These are phyloP conservation scores for Phytomonas francai DNA, from an alignment of 208 protist genomes.

Conservation along the genomic window DNA sequence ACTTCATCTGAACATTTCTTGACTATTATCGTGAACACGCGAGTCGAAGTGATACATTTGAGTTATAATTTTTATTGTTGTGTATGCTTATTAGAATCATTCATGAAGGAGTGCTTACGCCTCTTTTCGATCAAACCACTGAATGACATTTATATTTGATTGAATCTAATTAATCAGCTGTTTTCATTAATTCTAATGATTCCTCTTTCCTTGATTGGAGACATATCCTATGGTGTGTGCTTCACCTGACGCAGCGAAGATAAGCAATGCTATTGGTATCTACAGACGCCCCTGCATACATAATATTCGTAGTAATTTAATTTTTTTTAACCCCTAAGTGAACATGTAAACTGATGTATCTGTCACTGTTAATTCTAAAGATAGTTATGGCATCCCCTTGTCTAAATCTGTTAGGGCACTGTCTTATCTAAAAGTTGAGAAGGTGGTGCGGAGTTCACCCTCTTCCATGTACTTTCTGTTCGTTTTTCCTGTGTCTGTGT, in stretches of 20 bases:
- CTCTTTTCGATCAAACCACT: not conserved
- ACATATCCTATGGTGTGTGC: not conserved
- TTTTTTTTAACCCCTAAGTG: not conserved
- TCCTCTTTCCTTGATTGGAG: not conserved
- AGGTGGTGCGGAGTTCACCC: too few species aligned
- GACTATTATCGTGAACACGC: not conserved
- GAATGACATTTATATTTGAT: not conserved
- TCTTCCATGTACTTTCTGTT: too few species aligned
- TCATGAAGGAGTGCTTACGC: not conserved
- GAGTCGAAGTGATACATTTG: not conserved
- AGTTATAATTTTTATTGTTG: not conserved
- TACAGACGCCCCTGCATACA: not conserved
- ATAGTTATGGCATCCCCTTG: not conserved
- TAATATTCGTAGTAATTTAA: not conserved
- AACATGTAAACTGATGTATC: not conserved
- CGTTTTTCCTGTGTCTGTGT: too few species aligned
- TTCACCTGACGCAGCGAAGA: not conserved
- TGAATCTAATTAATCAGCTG: not conserved
- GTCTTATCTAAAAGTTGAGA: not conserved
- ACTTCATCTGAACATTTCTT: not conserved
- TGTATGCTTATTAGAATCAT: not conserved
- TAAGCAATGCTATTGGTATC: not conserved
- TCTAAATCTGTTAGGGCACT: not conserved
- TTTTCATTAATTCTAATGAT: not conserved
- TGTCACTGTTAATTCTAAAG: not conserved